Evolutionary conservation across 2,329 filamentous ascomycete genomes (phyloP), one percentile per base, ranked within the genome.

Genomic region (Penicillium sp.): DNA sequence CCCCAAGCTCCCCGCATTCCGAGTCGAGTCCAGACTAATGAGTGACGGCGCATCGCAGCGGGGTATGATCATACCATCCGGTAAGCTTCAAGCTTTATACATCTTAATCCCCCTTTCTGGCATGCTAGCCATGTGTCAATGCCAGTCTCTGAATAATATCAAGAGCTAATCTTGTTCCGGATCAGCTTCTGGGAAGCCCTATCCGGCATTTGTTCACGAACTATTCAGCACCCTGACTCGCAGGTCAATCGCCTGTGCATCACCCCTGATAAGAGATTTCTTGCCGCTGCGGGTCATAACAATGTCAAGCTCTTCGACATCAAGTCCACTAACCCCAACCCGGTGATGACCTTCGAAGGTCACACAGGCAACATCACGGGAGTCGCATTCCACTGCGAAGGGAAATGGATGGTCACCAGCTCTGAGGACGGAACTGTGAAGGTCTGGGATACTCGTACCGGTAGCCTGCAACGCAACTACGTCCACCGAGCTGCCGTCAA

Each of bases 331-430:
- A 98, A 98, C 69, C 93, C 95, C 2, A 95, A 93, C 64, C 90
- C 95, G 1, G 83, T 98, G 24, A 86, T 98, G 69, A 93, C 90
- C 21, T 98, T 99, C 69, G 93, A 98, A 73, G 95, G 95, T 43
- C 95, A 99, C 78, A 95, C 91, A 13, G 91, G 88, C 65, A 99
- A 99, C 70, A 89, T 99, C 72, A 99, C 95, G 0, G 95, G 95
- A 44, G 90, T 99, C 47, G 93, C 93, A 11, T 99, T 99, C 74
- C 95, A 99, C 75, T 98, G 93, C 74, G 95, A 99, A 76, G 93
- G 93, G 11, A 99, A 99, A 79, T 99, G 95, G 95, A 97, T 99
- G 90, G 95, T 98, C 19, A 99, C 95, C 10, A 96, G 90, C 75
- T 96, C 91, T 47, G 95, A 99, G 76, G 95, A 99, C 71, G 91